A percentile compares a stretch with the other conserved stretches of the same genome.
phyloP scores from a whole-genome alignment of 1,284 basidiomycete genomes.

The Naganishia sp. region DNA sequence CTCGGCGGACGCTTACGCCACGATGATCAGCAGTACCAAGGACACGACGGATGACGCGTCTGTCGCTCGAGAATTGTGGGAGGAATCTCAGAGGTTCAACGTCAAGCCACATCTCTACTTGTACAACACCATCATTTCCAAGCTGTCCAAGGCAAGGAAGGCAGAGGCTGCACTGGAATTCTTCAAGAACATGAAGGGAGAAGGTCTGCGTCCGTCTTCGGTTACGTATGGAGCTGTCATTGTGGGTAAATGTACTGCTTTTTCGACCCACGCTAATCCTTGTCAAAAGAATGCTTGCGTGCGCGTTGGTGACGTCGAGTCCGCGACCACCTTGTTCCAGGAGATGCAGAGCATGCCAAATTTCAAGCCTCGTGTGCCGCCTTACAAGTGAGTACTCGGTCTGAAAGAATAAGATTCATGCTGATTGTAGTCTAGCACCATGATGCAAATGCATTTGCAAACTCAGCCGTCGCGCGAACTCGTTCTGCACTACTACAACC shows the following conservation, averaged over 20 bases:
- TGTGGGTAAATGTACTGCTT: slow-evolving; percentile 52
- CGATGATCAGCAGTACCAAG: slow-evolving; percentile 79
- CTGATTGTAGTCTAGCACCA: slow-evolving; percentile 71
- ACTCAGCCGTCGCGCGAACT: slow-evolving; percentile 81
- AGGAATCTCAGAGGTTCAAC: slow-evolving; percentile 71
- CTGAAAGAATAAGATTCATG: neutral
- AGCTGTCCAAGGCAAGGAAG: slow-evolving; percentile 87
- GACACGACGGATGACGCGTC: slow-evolving; percentile 92
- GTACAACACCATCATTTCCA: slow-evolving; percentile 94
- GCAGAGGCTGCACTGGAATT: slow-evolving; percentile 81
- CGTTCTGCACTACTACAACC: slow-evolving; percentile 74
- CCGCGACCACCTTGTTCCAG: slow-evolving; percentile 78
- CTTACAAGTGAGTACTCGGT: slow-evolving; percentile 58
- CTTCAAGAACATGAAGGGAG: slow-evolving; percentile 73
- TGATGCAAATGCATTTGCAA: slow-evolving; percentile 96
- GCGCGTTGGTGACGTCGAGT: slow-evolving; percentile 82
- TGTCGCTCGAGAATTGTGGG: slow-evolving; percentile 78
- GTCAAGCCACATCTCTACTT: slow-evolving; percentile 80
- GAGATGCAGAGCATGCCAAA: slow-evolving; percentile 77
- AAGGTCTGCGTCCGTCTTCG: slow-evolving; percentile 67
- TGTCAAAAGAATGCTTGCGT: slow-evolving; percentile 69
- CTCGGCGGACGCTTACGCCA: slow-evolving; percentile 84
- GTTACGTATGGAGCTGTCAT: slow-evolving; percentile 97
- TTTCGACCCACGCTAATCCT: neutral
- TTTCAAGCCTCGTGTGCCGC: slow-evolving; percentile 87